These are phyloP conservation scores for Corinectria fuckeliana DNA, from an alignment of 2,329 filamentous ascomycete genomes.

Conservation along the genomic window DNA sequence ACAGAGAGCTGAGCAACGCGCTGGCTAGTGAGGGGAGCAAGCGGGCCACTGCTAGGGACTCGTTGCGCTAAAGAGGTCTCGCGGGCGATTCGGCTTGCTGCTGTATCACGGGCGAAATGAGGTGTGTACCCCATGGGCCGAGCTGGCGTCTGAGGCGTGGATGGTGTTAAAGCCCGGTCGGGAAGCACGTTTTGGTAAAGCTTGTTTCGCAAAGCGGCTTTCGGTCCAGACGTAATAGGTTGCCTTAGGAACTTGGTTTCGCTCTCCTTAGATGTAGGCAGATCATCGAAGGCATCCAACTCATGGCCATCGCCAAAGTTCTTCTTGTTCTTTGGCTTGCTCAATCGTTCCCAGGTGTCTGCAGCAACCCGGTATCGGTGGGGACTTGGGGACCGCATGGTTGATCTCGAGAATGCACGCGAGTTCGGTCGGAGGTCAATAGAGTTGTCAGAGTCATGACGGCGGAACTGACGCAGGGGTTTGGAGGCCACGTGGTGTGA, in stretches of 20 bases:
- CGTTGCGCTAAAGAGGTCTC: slow-evolving; percentile 68
- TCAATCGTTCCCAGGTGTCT: slow-evolving; percentile 70
- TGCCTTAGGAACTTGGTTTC: slow-evolving; percentile 86
- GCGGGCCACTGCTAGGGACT: slow-evolving; percentile 58
- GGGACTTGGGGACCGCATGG: slow-evolving; percentile 67
- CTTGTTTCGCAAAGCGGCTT: slow-evolving; percentile 64
- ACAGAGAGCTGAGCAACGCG: slow-evolving; percentile 60
- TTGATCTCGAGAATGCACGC: slow-evolving; percentile 63
- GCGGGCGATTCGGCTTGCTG: slow-evolving; percentile 69
- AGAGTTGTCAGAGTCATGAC: slow-evolving; percentile 80
- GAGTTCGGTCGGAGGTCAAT: slow-evolving; percentile 64
- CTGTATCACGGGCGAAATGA: slow-evolving; percentile 69
- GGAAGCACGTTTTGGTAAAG: slow-evolving; percentile 61
- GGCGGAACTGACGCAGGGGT: slow-evolving; percentile 72
- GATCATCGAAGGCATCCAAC: slow-evolving; percentile 90
- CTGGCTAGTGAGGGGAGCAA: slow-evolving; percentile 62
- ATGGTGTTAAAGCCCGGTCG: slow-evolving; percentile 59
- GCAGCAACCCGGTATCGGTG: slow-evolving; percentile 54
- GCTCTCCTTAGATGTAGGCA: slow-evolving; percentile 82
- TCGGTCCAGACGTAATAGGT: slow-evolving; percentile 73
- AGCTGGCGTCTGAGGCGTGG: slow-evolving; percentile 64
- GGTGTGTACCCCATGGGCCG: slow-evolving; percentile 52
- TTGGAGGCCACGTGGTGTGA: slow-evolving; percentile 82
- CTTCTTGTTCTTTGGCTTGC: slow-evolving; percentile 64
- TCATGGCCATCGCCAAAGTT: slow-evolving; percentile 91